These are phyloP conservation scores for Actinidia polygama DNA, from an alignment of 179 eudicot genomes.

Conservation along the genomic window DNA sequence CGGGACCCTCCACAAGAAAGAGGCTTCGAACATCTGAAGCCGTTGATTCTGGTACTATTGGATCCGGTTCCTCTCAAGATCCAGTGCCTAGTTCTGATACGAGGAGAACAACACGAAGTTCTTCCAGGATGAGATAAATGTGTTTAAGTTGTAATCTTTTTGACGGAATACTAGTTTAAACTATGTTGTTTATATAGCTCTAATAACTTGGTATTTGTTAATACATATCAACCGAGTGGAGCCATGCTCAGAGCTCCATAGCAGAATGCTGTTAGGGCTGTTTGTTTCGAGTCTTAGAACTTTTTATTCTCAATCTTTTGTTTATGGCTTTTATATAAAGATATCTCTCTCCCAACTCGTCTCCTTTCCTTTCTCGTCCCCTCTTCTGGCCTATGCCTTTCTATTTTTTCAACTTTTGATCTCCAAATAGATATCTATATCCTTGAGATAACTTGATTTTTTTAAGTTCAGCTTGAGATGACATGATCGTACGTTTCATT, in stretches of 20 bases:
- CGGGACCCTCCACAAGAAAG: conserved; percentile 49
- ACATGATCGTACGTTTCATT: too few relatives aligned
- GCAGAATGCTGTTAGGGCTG: not conserved
- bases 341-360: too few relatives aligned
- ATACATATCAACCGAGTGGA: not conserved
- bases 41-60: conserved; percentile 30
- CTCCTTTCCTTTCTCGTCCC: too few relatives aligned
- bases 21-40: conserved; percentile 37
- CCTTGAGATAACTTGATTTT: too few relatives aligned
- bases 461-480: too few relatives aligned
- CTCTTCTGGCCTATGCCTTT: too few relatives aligned
- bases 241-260: not conserved
- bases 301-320: not conserved
- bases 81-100: conserved; percentile 11
- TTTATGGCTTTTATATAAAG: not conserved
- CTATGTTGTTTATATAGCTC: not conserved
- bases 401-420: too few relatives aligned
- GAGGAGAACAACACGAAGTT: conserved; percentile 59
- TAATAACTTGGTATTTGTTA: not conserved
- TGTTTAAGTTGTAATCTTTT: not conserved
- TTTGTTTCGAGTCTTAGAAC: not conserved
- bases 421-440: too few relatives aligned
- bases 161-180: not conserved
- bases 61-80: conserved; percentile 36
- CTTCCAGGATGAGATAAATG: conserved; percentile 30